phyloP scores from a whole-genome alignment of 352 stramenopile species.

The Phytophthora gonapodyides region DNA sequence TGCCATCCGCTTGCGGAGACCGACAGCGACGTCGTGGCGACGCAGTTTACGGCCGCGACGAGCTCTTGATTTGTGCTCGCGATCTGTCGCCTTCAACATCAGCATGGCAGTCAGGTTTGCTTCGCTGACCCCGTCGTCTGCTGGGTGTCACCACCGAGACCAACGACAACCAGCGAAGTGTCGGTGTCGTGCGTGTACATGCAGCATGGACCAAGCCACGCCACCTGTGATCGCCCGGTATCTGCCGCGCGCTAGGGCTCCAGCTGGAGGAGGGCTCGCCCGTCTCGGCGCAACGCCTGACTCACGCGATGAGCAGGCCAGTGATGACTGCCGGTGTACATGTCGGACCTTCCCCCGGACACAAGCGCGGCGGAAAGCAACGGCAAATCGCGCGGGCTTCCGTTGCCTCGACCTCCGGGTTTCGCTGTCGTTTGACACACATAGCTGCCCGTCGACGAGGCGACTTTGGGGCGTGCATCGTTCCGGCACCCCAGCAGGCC shows the following conservation, averaged over 20 bases:
- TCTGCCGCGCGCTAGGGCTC: slow-evolving; percentile 8
- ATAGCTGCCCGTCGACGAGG: slow-evolving; percentile 16
- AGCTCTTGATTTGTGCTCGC: slow-evolving; percentile 13
- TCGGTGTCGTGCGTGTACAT: too few species aligned
- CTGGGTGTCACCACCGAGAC: neutral
- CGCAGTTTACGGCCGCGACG: slow-evolving; percentile 23
- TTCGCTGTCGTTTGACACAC: slow-evolving; percentile 13
- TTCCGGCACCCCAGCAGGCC: slow-evolving; percentile 24
- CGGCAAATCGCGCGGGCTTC: neutral
- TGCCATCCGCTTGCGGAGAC: slow-evolving; percentile 22
- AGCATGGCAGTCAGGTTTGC: slow-evolving; percentile 3
- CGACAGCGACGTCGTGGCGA: slow-evolving; percentile 11
- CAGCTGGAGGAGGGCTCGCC: slow-evolving; percentile 14
- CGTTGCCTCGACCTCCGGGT: neutral
- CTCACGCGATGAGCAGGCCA: slow-evolving; percentile 17
- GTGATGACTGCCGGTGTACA: slow-evolving; percentile 28
- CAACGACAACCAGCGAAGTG: neutral
- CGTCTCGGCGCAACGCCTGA: slow-evolving; percentile 26
- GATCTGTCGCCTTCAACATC: slow-evolving; percentile 26
- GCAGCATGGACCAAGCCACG: neutral
- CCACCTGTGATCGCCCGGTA: slow-evolving; percentile 24
- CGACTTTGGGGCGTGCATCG: slow-evolving; percentile 11
- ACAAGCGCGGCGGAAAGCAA: slow-evolving; percentile 2
- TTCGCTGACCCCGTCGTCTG: slow-evolving; percentile 1
- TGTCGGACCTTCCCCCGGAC: slow-evolving; percentile 18